phyloP scores from a whole-genome alignment of 495 filamentous ascomycete genomes.

The Xylaria curta region DNA sequence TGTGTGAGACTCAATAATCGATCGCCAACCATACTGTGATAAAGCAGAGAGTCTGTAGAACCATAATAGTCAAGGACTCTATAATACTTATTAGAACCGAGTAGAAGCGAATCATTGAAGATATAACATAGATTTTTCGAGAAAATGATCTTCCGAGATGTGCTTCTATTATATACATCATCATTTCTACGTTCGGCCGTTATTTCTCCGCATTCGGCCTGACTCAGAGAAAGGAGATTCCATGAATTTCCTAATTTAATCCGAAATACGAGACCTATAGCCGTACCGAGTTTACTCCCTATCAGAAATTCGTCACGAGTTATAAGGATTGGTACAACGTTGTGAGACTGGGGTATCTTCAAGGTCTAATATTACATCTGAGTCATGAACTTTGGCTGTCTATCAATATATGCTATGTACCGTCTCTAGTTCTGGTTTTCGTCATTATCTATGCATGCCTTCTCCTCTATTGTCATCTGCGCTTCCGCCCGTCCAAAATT shows the following conservation, averaged over 20 bases:
- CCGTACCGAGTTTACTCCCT: neutral
- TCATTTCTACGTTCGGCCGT: neutral
- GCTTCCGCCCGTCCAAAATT: slow-evolving; percentile 69
- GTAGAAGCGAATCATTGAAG: neutral
- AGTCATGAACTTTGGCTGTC: neutral
- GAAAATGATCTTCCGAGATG: neutral
- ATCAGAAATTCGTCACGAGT: neutral
- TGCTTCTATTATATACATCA: neutral
- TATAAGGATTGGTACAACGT: neutral
- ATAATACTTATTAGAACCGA: neutral
- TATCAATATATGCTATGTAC: neutral
- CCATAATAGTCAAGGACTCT: neutral
- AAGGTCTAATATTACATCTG: neutral
- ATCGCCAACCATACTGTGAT: neutral
- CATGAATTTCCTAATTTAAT: neutral
- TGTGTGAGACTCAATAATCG: neutral
- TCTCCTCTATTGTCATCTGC: slow-evolving; percentile 73
- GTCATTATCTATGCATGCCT: slow-evolving; percentile 27
- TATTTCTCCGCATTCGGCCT: slow-evolving; percentile 1
- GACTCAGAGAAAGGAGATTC: neutral
- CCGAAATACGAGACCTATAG: neutral
- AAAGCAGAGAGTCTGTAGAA: neutral
- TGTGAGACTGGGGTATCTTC: slow-evolving; percentile 3
- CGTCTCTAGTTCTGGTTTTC: neutral
- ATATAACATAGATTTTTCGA: neutral